Evolutionary conservation across 2,329 filamentous ascomycete species (phyloP).

Genomic region (Ascochyta viciae-villosae): DNA sequence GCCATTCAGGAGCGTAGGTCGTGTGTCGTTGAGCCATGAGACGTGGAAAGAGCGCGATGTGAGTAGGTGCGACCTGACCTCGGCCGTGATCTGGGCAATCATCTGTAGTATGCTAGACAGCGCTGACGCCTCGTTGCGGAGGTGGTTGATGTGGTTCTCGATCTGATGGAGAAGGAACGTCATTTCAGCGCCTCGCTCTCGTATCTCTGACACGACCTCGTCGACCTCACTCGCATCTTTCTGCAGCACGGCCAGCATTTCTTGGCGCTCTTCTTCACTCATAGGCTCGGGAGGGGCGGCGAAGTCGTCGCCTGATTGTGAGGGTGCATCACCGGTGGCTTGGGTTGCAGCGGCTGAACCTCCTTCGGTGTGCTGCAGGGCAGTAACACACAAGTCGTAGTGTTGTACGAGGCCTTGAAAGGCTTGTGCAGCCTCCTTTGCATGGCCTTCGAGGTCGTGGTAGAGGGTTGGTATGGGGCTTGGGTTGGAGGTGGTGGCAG

Average conservation of each 20-base stretch:
- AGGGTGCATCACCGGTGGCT: constrained; percentile 46
- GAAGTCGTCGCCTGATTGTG: constrained; percentile 36
- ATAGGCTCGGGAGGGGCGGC: constrained; percentile 70
- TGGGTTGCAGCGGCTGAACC: constrained; percentile 57
- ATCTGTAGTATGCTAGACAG: constrained; percentile 69
- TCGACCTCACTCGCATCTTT: constrained; percentile 71
- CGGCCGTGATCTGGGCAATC: constrained; percentile 71
- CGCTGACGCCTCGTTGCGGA: constrained; percentile 63
- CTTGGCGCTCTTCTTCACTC: constrained; percentile 74
- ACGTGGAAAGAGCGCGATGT: constrained; percentile 69
- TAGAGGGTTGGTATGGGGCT: constrained; percentile 57
- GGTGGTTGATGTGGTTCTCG: constrained; percentile 65
- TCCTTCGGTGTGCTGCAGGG: constrained; percentile 84
- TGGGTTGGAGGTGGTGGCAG: constrained; percentile 38
- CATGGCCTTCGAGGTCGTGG: constrained; percentile 70
- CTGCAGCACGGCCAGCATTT: constrained; percentile 82
- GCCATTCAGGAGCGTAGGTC: constrained; percentile 69
- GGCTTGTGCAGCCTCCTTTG: constrained; percentile 80
- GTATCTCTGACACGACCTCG: constrained; percentile 71
- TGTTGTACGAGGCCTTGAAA: constrained; percentile 83
- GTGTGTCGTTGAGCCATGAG: constrained; percentile 74
- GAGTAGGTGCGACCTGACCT: constrained; percentile 69
- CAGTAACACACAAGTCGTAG: constrained; percentile 92
- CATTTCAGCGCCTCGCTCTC: constrained; percentile 78
- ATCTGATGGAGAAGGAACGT: constrained; percentile 73